A percentile compares a stretch with the other conserved stretches of the same genome.
Conservation (phyloP, 495 filamentous ascomycete species). For the Podospora conica region DNA sequence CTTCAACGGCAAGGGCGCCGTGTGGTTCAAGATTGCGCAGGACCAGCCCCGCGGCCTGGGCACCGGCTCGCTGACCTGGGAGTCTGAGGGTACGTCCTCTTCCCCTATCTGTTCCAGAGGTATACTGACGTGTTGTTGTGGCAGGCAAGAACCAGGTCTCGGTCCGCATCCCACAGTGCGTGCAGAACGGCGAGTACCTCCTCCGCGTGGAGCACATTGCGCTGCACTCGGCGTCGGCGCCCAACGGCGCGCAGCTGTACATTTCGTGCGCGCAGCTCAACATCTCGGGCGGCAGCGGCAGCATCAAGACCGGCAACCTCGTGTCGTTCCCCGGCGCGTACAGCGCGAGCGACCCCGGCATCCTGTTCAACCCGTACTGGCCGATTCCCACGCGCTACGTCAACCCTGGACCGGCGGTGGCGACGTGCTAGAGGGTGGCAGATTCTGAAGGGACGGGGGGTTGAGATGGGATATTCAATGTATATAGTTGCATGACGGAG, state of each 20-base stretch:
- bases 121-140: not conserved
- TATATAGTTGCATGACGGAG: not conserved
- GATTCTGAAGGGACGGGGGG: too few relatives aligned
- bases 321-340: conserved; percentile 44
- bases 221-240: conserved; percentile 39
- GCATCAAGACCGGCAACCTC: conserved; percentile 28
- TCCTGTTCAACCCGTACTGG: conserved; percentile 43
- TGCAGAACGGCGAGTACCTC: conserved; percentile 51
- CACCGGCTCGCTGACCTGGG: conserved; percentile 38
- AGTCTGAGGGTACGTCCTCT: conserved; percentile 29
- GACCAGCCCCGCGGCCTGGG: conserved; percentile 34
- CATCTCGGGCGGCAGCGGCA: conserved; percentile 36
- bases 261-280: conserved; percentile 42
- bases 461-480: not conserved
- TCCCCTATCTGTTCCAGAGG: too few relatives aligned
- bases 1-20: conserved; percentile 44
- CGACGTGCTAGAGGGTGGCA: conserved; percentile 20
- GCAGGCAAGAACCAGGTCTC: conserved; percentile 30
- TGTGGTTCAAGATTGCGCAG: conserved; percentile 50
- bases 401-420: conserved; percentile 30
- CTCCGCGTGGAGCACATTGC: conserved; percentile 54
- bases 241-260: conserved; percentile 50
- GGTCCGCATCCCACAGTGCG: conserved; percentile 41
- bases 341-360: conserved; percentile 37
- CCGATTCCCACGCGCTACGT: conserved; percentile 30